phyloP scores from a whole-genome alignment of 148 eudicot genomes.

The Rhododendron mucronatum region DNA sequence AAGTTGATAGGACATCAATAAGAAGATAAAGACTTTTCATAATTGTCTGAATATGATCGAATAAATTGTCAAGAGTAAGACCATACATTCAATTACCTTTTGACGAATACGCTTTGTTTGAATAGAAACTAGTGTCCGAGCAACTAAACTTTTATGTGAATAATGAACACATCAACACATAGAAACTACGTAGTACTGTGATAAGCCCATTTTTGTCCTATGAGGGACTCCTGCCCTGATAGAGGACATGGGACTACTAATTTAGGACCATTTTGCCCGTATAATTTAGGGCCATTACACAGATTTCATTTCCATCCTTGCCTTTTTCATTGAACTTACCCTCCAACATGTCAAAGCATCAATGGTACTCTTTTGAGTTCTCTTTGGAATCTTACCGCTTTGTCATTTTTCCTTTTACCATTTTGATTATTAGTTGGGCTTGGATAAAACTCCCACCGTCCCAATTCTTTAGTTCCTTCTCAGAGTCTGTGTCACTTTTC shows the following conservation, averaged over 20 bases:
- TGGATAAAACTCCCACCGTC: neutral
- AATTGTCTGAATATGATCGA: neutral
- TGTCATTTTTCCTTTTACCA: neutral
- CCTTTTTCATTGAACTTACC: neutral
- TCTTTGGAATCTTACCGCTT: neutral
- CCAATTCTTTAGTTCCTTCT: too few species aligned
- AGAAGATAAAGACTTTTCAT: neutral
- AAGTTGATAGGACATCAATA: neutral
- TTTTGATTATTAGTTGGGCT: neutral
- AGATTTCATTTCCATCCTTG: neutral
- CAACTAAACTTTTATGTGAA: neutral
- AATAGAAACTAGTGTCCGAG: neutral
- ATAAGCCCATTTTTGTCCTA: neutral
- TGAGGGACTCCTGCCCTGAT: neutral
- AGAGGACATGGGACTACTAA: neutral
- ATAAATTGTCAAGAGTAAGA: too few species aligned
- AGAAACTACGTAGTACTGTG: neutral
- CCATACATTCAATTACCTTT: neutral
- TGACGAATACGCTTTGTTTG: neutral
- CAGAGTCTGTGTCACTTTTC: accelerated
- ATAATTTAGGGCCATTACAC: too few species aligned
- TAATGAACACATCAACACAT: neutral
- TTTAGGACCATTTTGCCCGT: neutral
- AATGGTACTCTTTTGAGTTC: neutral
- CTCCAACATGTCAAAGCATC: neutral